Evolutionary conservation across 2,329 filamentous ascomycete species (phyloP), one percentile per base, ranked within the genome.

Genomic region (Amauroascus verrucosus): DNA sequence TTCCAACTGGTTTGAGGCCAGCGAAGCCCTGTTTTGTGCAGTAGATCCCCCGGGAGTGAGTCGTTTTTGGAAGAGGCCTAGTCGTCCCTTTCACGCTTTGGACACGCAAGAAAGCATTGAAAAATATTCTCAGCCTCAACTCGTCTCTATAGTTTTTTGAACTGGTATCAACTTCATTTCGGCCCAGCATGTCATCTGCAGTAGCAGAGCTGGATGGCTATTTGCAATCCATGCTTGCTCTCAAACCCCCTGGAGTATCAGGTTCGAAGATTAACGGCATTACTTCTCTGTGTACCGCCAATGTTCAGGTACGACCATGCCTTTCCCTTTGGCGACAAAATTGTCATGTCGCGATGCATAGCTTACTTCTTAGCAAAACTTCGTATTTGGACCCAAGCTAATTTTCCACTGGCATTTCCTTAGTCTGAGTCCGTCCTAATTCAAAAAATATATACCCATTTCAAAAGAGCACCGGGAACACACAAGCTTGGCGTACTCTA

Each of bases 401-500:
- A 57, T 51, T 14, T 51, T 47, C 56, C 48, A 54, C 55, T 64
- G 5, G 9, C 4, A 50, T 37, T 53, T 26, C 59, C 57, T 58
- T 75, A 96, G 93, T 91, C 86, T 72, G 91, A 97, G 75, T 93
- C 88, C 52, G 83, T 90, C 63, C 83, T 98, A 66, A 88, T 97
- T 64, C 89, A 95, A 71, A 96, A 95, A 71, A 85, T 98, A 66
- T 95, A 87, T 74, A 94, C 90, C 61, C 90, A 96, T 67, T 94
- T 97, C 79, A 95, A 94, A 73, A 95, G 93, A 73, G 85, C 90
- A 62, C 88, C 88, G 56, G 83, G 83, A 69, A 95, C 89, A 69
- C 91, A 98, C 81, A 98, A 98, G 75, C 81, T 98, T 72, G 93
- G 93, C 74, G 90, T 96, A 67, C 84, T 98, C 75, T 98, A 98